These are phyloP conservation scores for Phlebiopsis flavidoalba DNA, from an alignment of 768 basidiomycete genomes.

Conservation along the genomic window DNA sequence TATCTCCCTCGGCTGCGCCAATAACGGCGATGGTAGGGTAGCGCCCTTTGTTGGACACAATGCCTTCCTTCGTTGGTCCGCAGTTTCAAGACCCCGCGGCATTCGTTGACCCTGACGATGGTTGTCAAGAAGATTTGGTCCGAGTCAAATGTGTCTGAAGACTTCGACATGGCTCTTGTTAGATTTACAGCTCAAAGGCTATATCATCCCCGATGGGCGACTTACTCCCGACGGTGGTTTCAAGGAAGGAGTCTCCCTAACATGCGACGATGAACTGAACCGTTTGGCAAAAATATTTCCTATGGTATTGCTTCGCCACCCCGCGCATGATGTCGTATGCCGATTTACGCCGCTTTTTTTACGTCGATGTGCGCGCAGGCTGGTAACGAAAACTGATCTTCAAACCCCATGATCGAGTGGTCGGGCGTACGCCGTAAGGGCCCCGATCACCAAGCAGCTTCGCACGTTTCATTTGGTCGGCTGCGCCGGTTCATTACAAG, in stretches of 20 bases:
- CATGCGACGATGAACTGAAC: slow-evolving; percentile 87
- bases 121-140: slow-evolving; percentile 75
- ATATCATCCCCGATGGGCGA: slow-evolving; percentile 73
- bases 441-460: slow-evolving; percentile 79
- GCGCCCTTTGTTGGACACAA: slow-evolving; percentile 86
- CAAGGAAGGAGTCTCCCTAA: slow-evolving; percentile 89
- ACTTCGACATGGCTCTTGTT: slow-evolving; percentile 79
- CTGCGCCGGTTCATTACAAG: slow-evolving; percentile 79
- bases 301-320: slow-evolving; percentile 43
- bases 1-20: slow-evolving; percentile 76
- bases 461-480: slow-evolving; percentile 73
- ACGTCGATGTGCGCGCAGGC: slow-evolving; percentile 37
- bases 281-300: slow-evolving; percentile 88
- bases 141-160: slow-evolving; percentile 77
- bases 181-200: slow-evolving; percentile 59
- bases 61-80: slow-evolving; percentile 86
- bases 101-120: slow-evolving; percentile 62
- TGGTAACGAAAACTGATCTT: slow-evolving; percentile 81
- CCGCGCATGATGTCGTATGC: neutral
- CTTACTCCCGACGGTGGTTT: slow-evolving; percentile 82
- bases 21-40: slow-evolving; percentile 77
- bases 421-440: slow-evolving; percentile 70
- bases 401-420: slow-evolving; percentile 78
- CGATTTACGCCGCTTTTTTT: no score
- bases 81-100: slow-evolving; percentile 85